Evolutionary conservation across 2,329 filamentous ascomycete species (phyloP).

Genomic region (Neopestalotiopsis clavispora): DNA sequence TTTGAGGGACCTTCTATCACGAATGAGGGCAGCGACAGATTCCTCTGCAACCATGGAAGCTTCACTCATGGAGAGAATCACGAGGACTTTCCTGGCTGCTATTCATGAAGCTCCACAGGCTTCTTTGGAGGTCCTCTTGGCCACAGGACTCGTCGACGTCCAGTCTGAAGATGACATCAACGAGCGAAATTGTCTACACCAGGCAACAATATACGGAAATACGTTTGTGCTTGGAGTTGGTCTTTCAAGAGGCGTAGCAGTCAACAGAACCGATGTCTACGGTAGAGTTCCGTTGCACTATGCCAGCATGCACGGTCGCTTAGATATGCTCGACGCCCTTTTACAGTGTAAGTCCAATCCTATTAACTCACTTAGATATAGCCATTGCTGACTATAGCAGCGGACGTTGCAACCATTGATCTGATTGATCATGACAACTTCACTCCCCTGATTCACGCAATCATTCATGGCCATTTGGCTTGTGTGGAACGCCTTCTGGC

Average conservation of each 20-base stretch:
- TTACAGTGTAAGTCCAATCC: conserved; percentile 57
- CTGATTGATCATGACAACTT: conserved; percentile 96
- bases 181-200: conserved; percentile 93
- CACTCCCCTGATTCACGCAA: conserved; percentile 92
- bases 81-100: conserved; percentile 86
- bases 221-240: conserved; percentile 77
- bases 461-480: conserved; percentile 82
- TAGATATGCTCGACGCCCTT: conserved; percentile 80
- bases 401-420: conserved; percentile 78
- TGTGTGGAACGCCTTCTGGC: conserved; percentile 81
- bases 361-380: background rate
- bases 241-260: conserved; percentile 75
- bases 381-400: conserved; percentile 39
- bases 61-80: conserved; percentile 75
- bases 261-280: conserved; percentile 87
- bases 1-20: conserved; percentile 79
- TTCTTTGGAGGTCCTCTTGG: conserved; percentile 76
- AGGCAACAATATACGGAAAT: conserved; percentile 94
- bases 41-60: conserved; percentile 54
- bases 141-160: conserved; percentile 85
- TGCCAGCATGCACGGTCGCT: conserved; percentile 89
- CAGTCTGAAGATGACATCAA: conserved; percentile 97
- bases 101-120: conserved; percentile 84
- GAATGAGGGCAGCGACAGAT: conserved; percentile 63
- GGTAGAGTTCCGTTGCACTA: conserved; percentile 93